A percentile compares a stretch with the other conserved stretches of the same genome.
Evolutionary conservation across 2,329 filamentous ascomycete species (phyloP).

Genomic region (Apiospora pterosperma): DNA sequence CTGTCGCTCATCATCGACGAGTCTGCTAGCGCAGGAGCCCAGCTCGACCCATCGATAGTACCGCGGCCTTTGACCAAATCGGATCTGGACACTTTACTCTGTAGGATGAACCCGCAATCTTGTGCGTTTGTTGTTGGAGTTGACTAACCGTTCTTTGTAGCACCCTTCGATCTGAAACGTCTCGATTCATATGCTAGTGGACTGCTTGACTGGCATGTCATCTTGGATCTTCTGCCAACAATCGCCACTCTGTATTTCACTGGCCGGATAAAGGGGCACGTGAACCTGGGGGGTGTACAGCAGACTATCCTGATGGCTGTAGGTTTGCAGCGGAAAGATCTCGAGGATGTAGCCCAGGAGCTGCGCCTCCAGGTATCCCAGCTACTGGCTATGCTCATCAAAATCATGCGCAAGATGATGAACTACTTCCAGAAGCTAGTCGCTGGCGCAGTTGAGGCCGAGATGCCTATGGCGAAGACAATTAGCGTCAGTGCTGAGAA

Average conservation of each 20-base stretch:
- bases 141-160: neutral
- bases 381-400: slow-evolving; percentile 94
- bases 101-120: neutral
- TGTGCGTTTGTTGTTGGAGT: neutral
- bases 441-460: slow-evolving; percentile 66
- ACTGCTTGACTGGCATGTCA: slow-evolving; percentile 96
- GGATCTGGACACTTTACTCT: slow-evolving; percentile 75
- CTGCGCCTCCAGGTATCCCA: slow-evolving; percentile 71
- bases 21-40: slow-evolving; percentile 71
- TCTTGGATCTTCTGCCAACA: slow-evolving; percentile 84
- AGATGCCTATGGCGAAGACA: slow-evolving; percentile 56
- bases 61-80: slow-evolving; percentile 61
- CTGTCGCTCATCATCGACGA: slow-evolving; percentile 86
- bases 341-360: slow-evolving; percentile 79
- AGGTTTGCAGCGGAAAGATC: slow-evolving; percentile 84
- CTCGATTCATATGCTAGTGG: slow-evolving; percentile 95
- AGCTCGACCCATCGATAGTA: slow-evolving; percentile 56
- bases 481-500: slow-evolving; percentile 58
- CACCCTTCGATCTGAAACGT: slow-evolving; percentile 91
- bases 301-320: slow-evolving; percentile 84
- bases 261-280: slow-evolving; percentile 62
- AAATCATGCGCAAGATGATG: slow-evolving; percentile 86
- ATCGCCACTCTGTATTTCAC: slow-evolving; percentile 84
- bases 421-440: slow-evolving; percentile 73
- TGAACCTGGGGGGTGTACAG: slow-evolving; percentile 79